Conservation (phyloP, 352 stramenopile species). For the Phytophthora nicotianae region DNA sequence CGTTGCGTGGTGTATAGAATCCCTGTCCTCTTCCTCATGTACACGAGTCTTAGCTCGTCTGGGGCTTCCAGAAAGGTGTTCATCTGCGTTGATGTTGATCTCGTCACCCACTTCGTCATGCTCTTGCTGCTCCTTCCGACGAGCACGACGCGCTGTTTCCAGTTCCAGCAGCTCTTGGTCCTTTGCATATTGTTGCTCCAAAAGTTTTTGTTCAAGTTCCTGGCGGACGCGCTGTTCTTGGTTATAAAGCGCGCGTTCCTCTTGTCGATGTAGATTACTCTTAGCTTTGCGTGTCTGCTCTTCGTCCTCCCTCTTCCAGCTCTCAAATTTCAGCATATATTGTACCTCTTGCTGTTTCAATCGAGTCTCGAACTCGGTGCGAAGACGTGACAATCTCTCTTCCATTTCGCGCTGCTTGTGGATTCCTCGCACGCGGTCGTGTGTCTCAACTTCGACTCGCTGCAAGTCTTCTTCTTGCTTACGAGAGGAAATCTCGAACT, state of each 20-base stretch:
- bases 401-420: slow-evolving; percentile 68
- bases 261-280: slow-evolving; percentile 38
- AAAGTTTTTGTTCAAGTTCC: slow-evolving; percentile 51
- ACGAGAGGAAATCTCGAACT: slow-evolving; percentile 73
- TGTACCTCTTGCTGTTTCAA: slow-evolving; percentile 76
- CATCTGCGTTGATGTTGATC: slow-evolving; percentile 22
- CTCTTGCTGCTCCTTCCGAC: slow-evolving; percentile 34
- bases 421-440: slow-evolving; percentile 65
- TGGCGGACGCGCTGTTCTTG: slow-evolving; percentile 67
- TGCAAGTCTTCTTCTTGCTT: slow-evolving; percentile 81
- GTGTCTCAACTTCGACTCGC: slow-evolving; percentile 71
- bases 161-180: slow-evolving; percentile 55
- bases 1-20: slow-evolving; percentile 1
- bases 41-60: background rate
- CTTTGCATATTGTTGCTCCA: slow-evolving; percentile 46
- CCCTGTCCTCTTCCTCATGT: background rate
- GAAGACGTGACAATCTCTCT: slow-evolving; percentile 66
- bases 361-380: slow-evolving; percentile 72
- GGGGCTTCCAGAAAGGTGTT: slow-evolving; percentile 7
- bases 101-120: slow-evolving; percentile 37
- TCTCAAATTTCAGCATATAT: slow-evolving; percentile 72
- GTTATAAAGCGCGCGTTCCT: slow-evolving; percentile 48
- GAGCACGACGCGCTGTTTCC: slow-evolving; percentile 38
- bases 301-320: slow-evolving; percentile 76
- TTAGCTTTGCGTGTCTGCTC: slow-evolving; percentile 41